Base-by-base conservation (phyloP, 73 alveolate species). In the Halteria grandinella region DNA sequence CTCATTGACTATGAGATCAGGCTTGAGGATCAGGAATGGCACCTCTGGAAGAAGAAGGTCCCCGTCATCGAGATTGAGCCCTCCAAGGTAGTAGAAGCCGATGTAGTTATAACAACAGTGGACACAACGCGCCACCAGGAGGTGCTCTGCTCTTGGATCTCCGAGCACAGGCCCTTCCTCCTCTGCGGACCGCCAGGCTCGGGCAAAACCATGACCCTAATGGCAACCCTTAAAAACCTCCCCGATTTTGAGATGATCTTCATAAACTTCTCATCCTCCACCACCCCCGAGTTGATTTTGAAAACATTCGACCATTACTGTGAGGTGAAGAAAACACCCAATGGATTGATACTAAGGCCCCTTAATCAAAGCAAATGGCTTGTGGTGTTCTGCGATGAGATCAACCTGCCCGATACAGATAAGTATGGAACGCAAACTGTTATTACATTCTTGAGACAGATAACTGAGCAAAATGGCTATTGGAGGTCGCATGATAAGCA, bases 111-210 rank as follows among this genome's bases (percentile, higher is more conserved):
- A 47, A 92, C 98, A 33, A 97, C 99, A 0, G 99, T 97, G 18
- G 99, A 97, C 75, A 97, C 99, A 0, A 93, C 97, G 18, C 76
- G 99, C 54, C 99, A 97, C 64, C 90, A 94, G 66, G 99, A 97
- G 44, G 98, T 96, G 25, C 91, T 97, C 25, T 93, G 99, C 54
- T 88, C 99, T 0, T 97, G 99, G 99, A 87, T 97, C 6, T 84
- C 95, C 54, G 99, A 96, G 83, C 97, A 97, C 73, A 88, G 98
- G 74, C 99, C 99, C 8, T 97, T 97, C 86, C 75, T 97, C 69
- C 89, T 97, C 36, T 96, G 99, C 78, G 99, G 99, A 11, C 99
- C 99, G 12, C 99, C 99, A n/a, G 99, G 99, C 23, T 89, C 98
- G 43, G 99, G 99, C 41, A 97, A 97, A 75, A 96, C 99, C 0